Conservation (phyloP, 345 rosid species). For the Brassica carinata region DNA sequence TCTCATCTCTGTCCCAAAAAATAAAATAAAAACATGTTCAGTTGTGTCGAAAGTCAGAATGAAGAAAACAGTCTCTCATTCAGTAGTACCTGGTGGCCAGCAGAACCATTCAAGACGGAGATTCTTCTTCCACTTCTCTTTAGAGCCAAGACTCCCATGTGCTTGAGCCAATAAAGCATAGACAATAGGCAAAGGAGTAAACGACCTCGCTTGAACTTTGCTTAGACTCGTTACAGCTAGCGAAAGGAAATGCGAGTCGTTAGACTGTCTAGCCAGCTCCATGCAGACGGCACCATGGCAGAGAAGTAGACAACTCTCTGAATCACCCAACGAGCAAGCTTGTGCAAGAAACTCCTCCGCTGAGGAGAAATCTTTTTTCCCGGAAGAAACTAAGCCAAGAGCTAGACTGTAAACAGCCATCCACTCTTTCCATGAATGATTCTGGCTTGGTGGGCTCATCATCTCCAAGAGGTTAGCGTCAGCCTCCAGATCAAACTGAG, state of each 20-base stretch:
- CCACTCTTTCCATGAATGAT: slow-evolving; percentile 61
- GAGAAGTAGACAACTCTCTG: slow-evolving; percentile 73
- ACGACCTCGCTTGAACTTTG: slow-evolving; percentile 53
- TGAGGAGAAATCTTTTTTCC: slow-evolving; percentile 54
- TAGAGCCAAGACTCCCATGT: slow-evolving; percentile 84
- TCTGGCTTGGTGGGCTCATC: slow-evolving; percentile 52
- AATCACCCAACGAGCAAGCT: slow-evolving; percentile 58
- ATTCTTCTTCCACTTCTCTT: slow-evolving; percentile 72
- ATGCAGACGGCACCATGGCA: slow-evolving; percentile 77
- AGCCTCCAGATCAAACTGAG: slow-evolving; percentile 53
- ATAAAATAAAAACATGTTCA: background rate
- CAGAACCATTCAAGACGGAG: slow-evolving; percentile 85
- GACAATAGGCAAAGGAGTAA: slow-evolving; percentile 62
- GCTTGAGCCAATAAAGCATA: slow-evolving; percentile 80
- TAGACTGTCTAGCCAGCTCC: slow-evolving; percentile 69
- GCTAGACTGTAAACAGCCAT: slow-evolving; percentile 56
- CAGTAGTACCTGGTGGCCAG: slow-evolving; percentile 84
- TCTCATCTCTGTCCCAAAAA: slow-evolving; percentile 65
- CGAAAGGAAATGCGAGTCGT: slow-evolving; percentile 56
- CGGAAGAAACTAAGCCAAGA: slow-evolving; percentile 56
- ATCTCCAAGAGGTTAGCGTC: slow-evolving; percentile 53
- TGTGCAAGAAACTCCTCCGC: slow-evolving; percentile 66
- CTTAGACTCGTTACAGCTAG: slow-evolving; percentile 64
- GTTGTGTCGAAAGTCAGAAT: background rate
- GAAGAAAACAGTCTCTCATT: background rate